phyloP scores from a whole-genome alignment of 148 eudicot species.

The Silene uniflora region DNA sequence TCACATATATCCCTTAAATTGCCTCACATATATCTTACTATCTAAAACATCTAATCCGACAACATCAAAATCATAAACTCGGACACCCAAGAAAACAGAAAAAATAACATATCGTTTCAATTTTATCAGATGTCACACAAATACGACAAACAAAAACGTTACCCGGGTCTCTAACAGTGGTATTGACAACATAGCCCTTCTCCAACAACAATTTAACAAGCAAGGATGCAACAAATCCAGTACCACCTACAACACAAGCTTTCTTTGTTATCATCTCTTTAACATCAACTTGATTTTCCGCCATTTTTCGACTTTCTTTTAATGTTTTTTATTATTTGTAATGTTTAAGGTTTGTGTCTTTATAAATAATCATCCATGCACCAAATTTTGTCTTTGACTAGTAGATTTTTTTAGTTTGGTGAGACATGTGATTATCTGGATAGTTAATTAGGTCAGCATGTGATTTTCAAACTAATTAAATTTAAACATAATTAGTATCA shows the following conservation, averaged over 20 bases:
- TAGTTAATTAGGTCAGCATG: conserved; percentile 28
- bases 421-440: conserved; percentile 18
- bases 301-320: conserved; percentile 20
- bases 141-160: neutral
- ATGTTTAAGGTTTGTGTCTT: conserved; percentile 5
- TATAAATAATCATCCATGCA: neutral
- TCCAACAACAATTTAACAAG: conserved; percentile 47
- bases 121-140: neutral
- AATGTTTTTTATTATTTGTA: neutral
- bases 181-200: conserved; percentile 48
- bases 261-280: conserved; percentile 21
- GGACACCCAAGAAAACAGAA: too few relatives aligned
- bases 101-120: neutral
- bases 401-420: conserved; percentile 14
- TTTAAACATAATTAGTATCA: too few relatives aligned
- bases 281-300: neutral
- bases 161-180: conserved; percentile 72
- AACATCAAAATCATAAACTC: too few relatives aligned
- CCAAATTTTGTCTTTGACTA: neutral
- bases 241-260: conserved; percentile 58
- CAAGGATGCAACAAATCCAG: conserved; percentile 51
- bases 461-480: conserved; percentile 16
- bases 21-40: too few relatives aligned
- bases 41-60: too few relatives aligned
- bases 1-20: too few relatives aligned